These are phyloP conservation scores for Afroboletus lepidellus DNA, from an alignment of 1,284 basidiomycete genomes.

Conservation along the genomic window DNA sequence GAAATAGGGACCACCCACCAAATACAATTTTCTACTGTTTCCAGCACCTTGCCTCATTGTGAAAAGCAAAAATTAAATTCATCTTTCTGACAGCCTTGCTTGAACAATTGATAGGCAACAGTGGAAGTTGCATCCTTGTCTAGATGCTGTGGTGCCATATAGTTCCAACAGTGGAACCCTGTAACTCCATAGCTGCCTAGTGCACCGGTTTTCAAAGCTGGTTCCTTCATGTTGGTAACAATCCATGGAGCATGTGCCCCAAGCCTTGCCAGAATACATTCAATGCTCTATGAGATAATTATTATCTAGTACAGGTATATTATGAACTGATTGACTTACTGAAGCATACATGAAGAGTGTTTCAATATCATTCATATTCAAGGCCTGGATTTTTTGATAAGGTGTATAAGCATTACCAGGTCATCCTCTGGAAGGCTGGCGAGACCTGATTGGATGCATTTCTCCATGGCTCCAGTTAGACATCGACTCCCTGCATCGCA, in stretches of 20 bases:
- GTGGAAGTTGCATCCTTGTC: slow-evolving; percentile 9
- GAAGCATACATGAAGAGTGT: neutral
- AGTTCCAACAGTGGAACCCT: slow-evolving; percentile 11
- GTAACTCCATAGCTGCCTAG: slow-evolving; percentile 9
- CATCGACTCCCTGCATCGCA: neutral
- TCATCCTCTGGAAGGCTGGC: neutral
- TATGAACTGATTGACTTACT: neutral
- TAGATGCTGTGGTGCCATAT: slow-evolving; percentile 6
- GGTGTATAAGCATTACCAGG: neutral
- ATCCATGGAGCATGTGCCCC: neutral
- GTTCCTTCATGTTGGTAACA: neutral
- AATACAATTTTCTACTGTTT: slow-evolving; percentile 3
- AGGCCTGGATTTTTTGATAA: neutral
- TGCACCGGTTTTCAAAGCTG: neutral
- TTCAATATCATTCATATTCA: neutral
- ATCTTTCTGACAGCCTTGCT: neutral
- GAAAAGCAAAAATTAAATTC: slow-evolving; percentile 13
- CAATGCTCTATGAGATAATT: neutral
- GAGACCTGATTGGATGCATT: neutral
- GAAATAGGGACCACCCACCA: neutral
- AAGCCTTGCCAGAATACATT: neutral
- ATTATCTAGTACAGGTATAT: no score
- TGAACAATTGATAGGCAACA: slow-evolving; percentile 3
- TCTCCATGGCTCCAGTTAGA: neutral
- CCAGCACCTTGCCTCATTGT: slow-evolving; percentile 1